These are phyloP conservation scores for Nemania abortiva DNA, from an alignment of 2,329 filamentous ascomycete species.

Conservation along the genomic window DNA sequence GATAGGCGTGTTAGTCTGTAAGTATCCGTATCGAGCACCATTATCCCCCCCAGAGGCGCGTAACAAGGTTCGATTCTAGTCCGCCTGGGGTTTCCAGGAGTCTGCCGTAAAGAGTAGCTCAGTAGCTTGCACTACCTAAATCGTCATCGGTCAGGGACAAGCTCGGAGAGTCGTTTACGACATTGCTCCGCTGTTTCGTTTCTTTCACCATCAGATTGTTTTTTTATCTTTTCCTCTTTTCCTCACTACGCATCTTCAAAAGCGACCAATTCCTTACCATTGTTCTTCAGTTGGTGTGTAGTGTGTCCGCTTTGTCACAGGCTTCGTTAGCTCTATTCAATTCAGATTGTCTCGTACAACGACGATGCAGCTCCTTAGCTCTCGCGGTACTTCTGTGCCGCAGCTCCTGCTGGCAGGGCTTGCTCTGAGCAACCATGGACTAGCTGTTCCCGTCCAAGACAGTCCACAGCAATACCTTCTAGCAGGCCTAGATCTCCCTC, in stretches of 20 bases:
- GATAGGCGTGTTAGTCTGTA: background rate
- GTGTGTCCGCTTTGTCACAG: background rate
- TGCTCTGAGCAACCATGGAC: conserved; percentile 43
- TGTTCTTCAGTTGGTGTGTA: conserved; percentile 20
- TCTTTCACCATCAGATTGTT: conserved; percentile 9
- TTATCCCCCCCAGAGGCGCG: background rate
- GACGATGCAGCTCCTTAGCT: conserved; percentile 33
- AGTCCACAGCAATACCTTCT: conserved; percentile 67
- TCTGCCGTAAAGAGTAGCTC: background rate
- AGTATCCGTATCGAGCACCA: conserved; percentile 8
- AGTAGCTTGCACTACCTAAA: conserved; percentile 3
- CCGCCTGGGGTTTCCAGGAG: background rate
- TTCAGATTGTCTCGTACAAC: conserved; percentile 9
- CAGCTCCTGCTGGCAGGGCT: conserved; percentile 45
- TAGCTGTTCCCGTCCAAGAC: conserved; percentile 56
- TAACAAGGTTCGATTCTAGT: conserved; percentile 8
- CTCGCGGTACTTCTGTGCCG: conserved; percentile 37
- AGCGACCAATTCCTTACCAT: background rate
- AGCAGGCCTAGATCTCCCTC: conserved; percentile 61
- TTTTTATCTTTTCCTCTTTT: conserved; percentile 2
- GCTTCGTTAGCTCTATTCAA: conserved; percentile 3
- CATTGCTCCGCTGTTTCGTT: conserved; percentile 25
- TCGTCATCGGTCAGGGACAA: conserved; percentile 26
- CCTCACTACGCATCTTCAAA: conserved; percentile 20
- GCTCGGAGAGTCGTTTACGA: conserved; percentile 34